These are phyloP conservation scores for Penicillium oxalicum DNA, from an alignment of 2,329 filamentous ascomycete species.

Conservation along the genomic window DNA sequence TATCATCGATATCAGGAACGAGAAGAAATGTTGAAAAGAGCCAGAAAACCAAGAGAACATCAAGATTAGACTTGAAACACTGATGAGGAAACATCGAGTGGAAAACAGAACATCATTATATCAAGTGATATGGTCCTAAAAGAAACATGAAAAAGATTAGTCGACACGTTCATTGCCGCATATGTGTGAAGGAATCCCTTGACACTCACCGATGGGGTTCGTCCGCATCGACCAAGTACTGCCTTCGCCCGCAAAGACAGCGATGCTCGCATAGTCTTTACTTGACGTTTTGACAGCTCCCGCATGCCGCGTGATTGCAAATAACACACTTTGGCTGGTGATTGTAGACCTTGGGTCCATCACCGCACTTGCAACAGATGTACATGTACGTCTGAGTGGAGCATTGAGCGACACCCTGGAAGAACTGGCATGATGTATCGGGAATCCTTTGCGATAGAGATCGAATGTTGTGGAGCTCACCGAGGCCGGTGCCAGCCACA, in stretches of 20 bases:
- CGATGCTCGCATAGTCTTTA: conserved; percentile 10
- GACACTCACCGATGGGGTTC: no score
- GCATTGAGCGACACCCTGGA: background rate
- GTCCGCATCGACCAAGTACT: background rate
- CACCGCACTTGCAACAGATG: conserved; percentile 35
- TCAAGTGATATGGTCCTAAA: no score
- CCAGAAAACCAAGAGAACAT: no score
- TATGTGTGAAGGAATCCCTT: no score
- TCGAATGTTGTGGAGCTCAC: conserved; percentile 11
- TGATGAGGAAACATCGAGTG: no score
- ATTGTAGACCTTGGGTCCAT: conserved; percentile 36
- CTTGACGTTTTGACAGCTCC: conserved; percentile 26
- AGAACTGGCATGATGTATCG: background rate
- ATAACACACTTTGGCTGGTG: conserved; percentile 28
- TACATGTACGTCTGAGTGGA: conserved; percentile 25
- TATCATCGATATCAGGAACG: no score
- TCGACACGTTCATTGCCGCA: no score
- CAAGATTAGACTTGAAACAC: no score
- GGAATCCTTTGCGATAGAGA: conserved; percentile 8
- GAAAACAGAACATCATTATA: no score
- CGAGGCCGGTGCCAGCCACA: conserved; percentile 5
- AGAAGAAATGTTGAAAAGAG: no score
- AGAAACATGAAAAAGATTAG: no score
- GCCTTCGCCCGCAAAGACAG: conserved; percentile 3
- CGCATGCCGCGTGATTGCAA: conserved; percentile 31